These are phyloP conservation scores for Naganishia onofrii DNA, from an alignment of 768 basidiomycete species.

Conservation along the genomic window DNA sequence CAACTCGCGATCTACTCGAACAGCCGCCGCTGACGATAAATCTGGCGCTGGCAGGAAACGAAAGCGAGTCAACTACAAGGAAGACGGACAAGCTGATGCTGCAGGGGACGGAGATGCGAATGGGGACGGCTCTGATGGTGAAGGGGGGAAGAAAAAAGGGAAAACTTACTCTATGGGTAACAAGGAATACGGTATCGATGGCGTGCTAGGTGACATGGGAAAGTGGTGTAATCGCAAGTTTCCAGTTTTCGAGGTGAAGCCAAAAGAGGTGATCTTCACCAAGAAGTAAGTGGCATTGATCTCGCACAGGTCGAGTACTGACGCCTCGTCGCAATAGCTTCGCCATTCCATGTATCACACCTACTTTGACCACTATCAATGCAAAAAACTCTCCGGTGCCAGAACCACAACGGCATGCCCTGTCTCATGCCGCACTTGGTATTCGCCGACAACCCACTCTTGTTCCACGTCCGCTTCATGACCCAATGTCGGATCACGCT, in stretches of 20 bases:
- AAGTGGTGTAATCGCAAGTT: slow-evolving; percentile 53
- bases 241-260: slow-evolving; percentile 58
- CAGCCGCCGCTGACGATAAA: slow-evolving; percentile 27
- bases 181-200: slow-evolving; percentile 64
- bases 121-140: slow-evolving; percentile 57
- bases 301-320: not conserved
- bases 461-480: slow-evolving; percentile 86
- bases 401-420: slow-evolving; percentile 64
- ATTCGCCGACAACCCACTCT: slow-evolving; percentile 75
- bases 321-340: slow-evolving; percentile 56
- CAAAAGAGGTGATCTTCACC: slow-evolving; percentile 45
- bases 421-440: slow-evolving; percentile 75
- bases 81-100: slow-evolving; percentile 54
- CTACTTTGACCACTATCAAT: slow-evolving; percentile 32
- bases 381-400: slow-evolving; percentile 56
- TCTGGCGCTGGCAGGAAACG: slow-evolving; percentile 63
- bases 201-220: slow-evolving; percentile 62
- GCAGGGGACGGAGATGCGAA: slow-evolving; percentile 57
- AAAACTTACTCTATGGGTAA: slow-evolving; percentile 59
- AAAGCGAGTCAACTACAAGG: slow-evolving; percentile 84
- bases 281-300: slow-evolving; percentile 41
- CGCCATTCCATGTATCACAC: slow-evolving; percentile 66
- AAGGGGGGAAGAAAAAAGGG: slow-evolving; percentile 66
- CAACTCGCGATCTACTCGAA: slow-evolving; percentile 35
- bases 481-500: slow-evolving; percentile 96